Percentiles rank a stretch among this genome's conserved stretches.
These are phyloP conservation scores for Manihot esculenta DNA, from an alignment of 441 rosid species.

Conservation along the genomic window DNA sequence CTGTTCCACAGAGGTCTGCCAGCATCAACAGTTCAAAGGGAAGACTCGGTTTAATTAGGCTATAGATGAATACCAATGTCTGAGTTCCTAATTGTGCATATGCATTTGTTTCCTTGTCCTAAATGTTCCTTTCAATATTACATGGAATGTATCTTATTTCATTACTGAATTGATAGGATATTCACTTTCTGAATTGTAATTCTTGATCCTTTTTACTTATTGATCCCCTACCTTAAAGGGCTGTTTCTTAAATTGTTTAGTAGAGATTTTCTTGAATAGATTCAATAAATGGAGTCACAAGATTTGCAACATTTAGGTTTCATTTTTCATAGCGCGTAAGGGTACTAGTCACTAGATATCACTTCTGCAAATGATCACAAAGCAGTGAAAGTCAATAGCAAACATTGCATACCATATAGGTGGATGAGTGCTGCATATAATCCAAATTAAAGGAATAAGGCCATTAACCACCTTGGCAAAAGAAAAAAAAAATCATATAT, in stretches of 20 bases:
- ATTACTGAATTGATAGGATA: slow-evolving; percentile 14
- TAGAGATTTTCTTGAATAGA: not conserved
- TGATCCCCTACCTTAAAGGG: slow-evolving; percentile 9
- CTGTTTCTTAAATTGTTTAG: not conserved
- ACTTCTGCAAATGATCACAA: slow-evolving; percentile 11
- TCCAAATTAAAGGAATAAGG: slow-evolving; percentile 1
- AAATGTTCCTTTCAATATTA: slow-evolving; percentile 12
- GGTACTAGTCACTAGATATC: slow-evolving; percentile 1
- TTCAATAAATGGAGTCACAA: slow-evolving; percentile 16
- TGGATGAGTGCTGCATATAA: not conserved
- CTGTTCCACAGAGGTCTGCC: slow-evolving; percentile 46
- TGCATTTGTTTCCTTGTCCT: slow-evolving; percentile 15
- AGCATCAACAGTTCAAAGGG: slow-evolving; percentile 38
- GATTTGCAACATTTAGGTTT: not conserved
- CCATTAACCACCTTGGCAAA: slow-evolving; percentile 2
- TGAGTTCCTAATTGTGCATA: slow-evolving; percentile 15
- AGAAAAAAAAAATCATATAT: not conserved
- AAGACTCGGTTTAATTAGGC: slow-evolving; percentile 47
- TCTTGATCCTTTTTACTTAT: slow-evolving; percentile 9
- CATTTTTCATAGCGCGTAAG: slow-evolving; percentile 6
- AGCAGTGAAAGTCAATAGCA: not conserved
- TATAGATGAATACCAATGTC: slow-evolving; percentile 25
- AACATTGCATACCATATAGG: not conserved
- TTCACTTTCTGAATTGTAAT: slow-evolving; percentile 17
- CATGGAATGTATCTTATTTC: slow-evolving; percentile 18